Evolutionary conservation across 805 yeast species (phyloP).

Genomic region (Wickerhamomyces alni): DNA sequence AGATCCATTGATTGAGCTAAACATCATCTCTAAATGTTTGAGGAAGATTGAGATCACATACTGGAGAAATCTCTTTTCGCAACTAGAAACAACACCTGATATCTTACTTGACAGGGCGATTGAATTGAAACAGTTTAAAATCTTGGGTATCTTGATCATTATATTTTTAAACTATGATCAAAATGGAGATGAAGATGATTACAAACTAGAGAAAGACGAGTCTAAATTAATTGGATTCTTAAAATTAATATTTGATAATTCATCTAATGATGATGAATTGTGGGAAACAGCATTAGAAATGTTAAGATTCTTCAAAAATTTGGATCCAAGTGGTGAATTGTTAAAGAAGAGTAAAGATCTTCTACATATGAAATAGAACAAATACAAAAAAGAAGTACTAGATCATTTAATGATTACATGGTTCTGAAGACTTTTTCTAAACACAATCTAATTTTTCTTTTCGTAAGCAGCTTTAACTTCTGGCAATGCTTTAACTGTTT

Average conservation of each 20-base stretch:
- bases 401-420: too few species aligned
- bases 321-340: conserved; percentile 20
- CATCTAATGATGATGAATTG: conserved; percentile 22
- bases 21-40: conserved; percentile 41
- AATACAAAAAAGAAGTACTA: too few species aligned
- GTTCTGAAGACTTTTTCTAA: too few species aligned
- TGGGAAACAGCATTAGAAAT: conserved; percentile 27
- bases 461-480: conserved; percentile 9
- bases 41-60: conserved; percentile 44
- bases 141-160: conserved; percentile 40
- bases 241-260: conserved; percentile 22
- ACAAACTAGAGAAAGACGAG: conserved; percentile 11
- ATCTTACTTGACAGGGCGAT: conserved; percentile 36
- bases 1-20: conserved; percentile 18
- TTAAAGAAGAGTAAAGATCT: conserved; percentile 11
- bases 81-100: conserved; percentile 34
- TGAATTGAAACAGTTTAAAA: conserved; percentile 34
- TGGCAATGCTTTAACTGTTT: conserved; percentile 5
- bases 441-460: too few species aligned
- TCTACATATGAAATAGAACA: neutral
- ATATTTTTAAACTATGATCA: conserved; percentile 36
- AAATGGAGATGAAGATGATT: conserved; percentile 2
- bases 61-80: conserved; percentile 38
- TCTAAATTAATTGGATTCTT: conserved; percentile 19
- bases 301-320: conserved; percentile 24